Conservation (phyloP, 176 grass and related monocot species). For the Avena atlantica region DNA sequence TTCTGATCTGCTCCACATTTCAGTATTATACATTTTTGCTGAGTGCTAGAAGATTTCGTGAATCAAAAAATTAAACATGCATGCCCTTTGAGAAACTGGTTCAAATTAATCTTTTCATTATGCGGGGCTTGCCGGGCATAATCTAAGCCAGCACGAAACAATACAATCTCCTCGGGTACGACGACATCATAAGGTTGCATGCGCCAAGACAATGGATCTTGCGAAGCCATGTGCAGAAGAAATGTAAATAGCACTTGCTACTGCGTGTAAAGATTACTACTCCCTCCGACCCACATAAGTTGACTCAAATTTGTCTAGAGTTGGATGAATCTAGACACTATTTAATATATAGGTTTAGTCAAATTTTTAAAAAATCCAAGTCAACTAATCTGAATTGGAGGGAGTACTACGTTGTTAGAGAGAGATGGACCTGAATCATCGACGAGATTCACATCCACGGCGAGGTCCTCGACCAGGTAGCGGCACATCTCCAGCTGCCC, state of each 20-base stretch:
- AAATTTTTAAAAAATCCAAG: no score
- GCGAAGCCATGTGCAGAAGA: background rate
- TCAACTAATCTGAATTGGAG: no score
- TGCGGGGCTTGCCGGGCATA: background rate
- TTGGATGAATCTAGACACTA: no score
- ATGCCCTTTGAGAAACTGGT: background rate
- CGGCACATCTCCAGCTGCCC: constrained; percentile 18
- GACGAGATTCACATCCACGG: constrained; percentile 24
- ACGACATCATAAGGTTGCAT: background rate
- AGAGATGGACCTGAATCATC: background rate
- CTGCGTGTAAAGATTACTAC: background rate
- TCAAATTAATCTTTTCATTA: background rate
- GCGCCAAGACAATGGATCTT: background rate
- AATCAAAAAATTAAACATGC: background rate
- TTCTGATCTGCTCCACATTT: background rate
- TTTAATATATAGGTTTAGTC: no score
- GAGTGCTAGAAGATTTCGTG: background rate
- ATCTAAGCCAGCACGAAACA: background rate
- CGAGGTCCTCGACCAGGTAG: constrained; percentile 34
- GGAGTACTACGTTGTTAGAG: background rate
- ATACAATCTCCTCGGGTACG: background rate
- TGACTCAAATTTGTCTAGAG: no score
- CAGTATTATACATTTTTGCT: background rate
- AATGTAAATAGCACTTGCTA: background rate
- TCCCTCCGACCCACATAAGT: no score